Percentiles rank a stretch among this genome's conserved stretches.
phyloP scores from a whole-genome alignment of 345 rosid genomes.

The Barbarea vulgaris region DNA sequence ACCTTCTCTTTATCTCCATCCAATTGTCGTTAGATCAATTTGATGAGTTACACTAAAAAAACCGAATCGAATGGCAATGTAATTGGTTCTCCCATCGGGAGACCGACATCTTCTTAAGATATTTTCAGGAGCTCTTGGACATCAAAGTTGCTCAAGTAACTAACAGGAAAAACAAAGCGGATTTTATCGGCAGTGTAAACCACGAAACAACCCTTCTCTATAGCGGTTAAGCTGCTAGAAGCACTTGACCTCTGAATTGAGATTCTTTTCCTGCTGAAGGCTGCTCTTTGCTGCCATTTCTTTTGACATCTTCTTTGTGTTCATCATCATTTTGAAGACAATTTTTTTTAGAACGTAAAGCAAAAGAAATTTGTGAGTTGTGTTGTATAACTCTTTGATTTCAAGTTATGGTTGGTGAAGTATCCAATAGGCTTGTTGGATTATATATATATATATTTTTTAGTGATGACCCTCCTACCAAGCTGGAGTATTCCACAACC shows the following conservation, averaged over 20 bases:
- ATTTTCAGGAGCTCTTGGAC: conserved; percentile 45
- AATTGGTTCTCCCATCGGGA: conserved; percentile 39
- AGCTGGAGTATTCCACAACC: too few species aligned
- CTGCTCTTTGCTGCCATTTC: conserved; percentile 32
- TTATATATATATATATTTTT: conserved; percentile 13
- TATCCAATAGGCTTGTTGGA: neutral
- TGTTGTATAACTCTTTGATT: neutral
- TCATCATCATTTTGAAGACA: neutral
- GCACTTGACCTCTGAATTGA: conserved; percentile 2
- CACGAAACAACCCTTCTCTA: conserved; percentile 40
- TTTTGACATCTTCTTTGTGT: conserved; percentile 30
- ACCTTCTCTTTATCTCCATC: conserved; percentile 42
- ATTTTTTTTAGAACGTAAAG: neutral
- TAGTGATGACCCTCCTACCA: too few species aligned
- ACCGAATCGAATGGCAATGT: conserved; percentile 40
- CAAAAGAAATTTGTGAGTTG: neutral
- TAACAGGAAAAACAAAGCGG: conserved; percentile 31
- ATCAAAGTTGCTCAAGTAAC: conserved; percentile 32
- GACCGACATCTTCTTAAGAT: conserved; percentile 47
- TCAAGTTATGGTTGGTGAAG: conserved; percentile 13
- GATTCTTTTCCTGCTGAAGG: conserved; percentile 27
- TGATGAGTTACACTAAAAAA: conserved; percentile 35
- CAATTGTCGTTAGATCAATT: conserved; percentile 22
- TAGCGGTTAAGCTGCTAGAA: neutral
- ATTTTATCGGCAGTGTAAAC: conserved; percentile 36